Evolutionary conservation across 192 early-diverging fungal species (phyloP).

Genomic region (Chytriomyces sp.): DNA sequence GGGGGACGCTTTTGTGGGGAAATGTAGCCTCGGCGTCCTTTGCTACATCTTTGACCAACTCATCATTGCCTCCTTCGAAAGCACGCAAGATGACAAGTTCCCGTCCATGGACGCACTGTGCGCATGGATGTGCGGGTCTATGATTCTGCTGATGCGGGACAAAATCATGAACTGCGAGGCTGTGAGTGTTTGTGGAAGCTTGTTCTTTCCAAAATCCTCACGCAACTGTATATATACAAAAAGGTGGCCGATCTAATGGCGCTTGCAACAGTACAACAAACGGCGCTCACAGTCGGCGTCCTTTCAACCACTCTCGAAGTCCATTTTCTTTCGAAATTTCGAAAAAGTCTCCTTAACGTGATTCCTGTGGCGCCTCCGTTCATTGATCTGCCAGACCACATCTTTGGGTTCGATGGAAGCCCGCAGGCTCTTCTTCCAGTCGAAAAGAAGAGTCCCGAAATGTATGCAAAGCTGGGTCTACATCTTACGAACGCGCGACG

Average conservation of each 20-base stretch:
- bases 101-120: constrained; percentile 32
- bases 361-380: background rate
- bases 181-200: background rate
- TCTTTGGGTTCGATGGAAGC: constrained; percentile 25
- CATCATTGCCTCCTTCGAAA: constrained; percentile 30
- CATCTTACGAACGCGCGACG: constrained; percentile 13
- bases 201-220: background rate
- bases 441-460: constrained; percentile 5
- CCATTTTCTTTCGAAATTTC: constrained; percentile 24
- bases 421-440: background rate
- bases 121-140: constrained; percentile 33
- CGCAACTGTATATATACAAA: background rate
- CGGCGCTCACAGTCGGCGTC: constrained; percentile 17
- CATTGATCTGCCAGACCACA: constrained; percentile 20
- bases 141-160: constrained; percentile 28
- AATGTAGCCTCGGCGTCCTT: constrained; percentile 19
- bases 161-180: constrained; percentile 25
- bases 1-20: constrained; percentile 31
- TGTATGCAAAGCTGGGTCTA: constrained; percentile 18
- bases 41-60: constrained; percentile 35
- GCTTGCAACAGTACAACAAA: constrained; percentile 20
- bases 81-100: constrained; percentile 28
- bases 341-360: constrained; percentile 4
- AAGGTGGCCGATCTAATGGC: constrained; percentile 14
- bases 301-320: constrained; percentile 27